These are phyloP conservation scores for Suillus clintonianus DNA, from an alignment of 768 basidiomycete genomes.

Conservation along the genomic window DNA sequence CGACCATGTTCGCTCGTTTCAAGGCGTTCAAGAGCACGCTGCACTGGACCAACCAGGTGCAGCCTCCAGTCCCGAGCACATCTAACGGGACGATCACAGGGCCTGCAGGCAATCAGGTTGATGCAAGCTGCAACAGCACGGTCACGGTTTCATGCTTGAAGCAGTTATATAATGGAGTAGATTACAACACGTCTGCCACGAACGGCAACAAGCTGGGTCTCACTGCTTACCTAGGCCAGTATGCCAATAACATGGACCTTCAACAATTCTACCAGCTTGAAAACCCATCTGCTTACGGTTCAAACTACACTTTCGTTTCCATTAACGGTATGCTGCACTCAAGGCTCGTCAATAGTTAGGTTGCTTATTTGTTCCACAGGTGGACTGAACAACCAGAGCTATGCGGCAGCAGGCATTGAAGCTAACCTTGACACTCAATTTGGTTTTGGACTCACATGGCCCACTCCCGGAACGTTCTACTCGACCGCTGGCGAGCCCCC, in stretches of 20 bases:
- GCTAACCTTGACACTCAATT: constrained; percentile 72
- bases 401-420: constrained; percentile 56
- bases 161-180: constrained; percentile 56
- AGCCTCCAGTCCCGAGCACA: background rate
- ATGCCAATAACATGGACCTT: constrained; percentile 55
- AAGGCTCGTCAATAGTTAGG: background rate
- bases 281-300: constrained; percentile 47
- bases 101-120: constrained; percentile 40
- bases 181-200: constrained; percentile 44
- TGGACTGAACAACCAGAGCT: constrained; percentile 60
- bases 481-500: constrained; percentile 66
- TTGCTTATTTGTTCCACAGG: constrained; percentile 37
- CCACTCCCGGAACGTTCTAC: constrained; percentile 59
- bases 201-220: constrained; percentile 54
- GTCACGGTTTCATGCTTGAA: constrained; percentile 55
- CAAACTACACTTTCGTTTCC: constrained; percentile 54
- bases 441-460: constrained; percentile 64
- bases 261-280: constrained; percentile 52
- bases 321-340: constrained; percentile 48
- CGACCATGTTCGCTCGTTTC: constrained; percentile 62
- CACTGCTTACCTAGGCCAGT: constrained; percentile 55
- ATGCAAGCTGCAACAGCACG: constrained; percentile 49
- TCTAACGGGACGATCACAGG: constrained; percentile 19
- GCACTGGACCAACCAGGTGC: constrained; percentile 25
- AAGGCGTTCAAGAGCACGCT: constrained; percentile 46